Evolutionary conservation across 1,139 yeast genomes (phyloP), one percentile per base, ranked within the genome.

Genomic region (Spathaspora sp.): DNA sequence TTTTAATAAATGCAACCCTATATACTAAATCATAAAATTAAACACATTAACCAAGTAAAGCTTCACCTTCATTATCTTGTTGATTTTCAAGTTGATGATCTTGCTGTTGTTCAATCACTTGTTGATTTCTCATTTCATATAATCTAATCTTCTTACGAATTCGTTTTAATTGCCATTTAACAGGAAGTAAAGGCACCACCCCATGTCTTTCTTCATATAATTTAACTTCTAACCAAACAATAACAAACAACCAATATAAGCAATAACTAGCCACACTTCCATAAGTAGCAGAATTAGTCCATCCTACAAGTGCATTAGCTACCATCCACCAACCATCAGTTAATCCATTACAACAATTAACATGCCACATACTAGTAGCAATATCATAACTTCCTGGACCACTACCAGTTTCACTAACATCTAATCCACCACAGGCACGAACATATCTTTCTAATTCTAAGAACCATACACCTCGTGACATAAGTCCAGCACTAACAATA

Each of bases 371-470:
- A 13, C 86, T 77, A 51, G 79, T 81, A 27, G 80, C 59, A 47
- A 91, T 81, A 63, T 91, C 95, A 66, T 91, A 91, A 1, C 97
- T 87, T 7, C 98, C 98, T 1, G 98, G 96, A 0, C 98, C 98
- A 45, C 83, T 79, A 6, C 98, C 98, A 9, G 82, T 80, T 67
- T 91, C 98, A 42, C 93, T 79, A 54, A 89, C 91, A 62, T 91
- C 97, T 51, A 88, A 82, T 2, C 96, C 97, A 47, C 85, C 84
- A 63, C 93, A 79, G 52, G 67, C 65, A 52, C 81, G 74, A 39
- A 84, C 81, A 65, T 78, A 87, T 48, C 68, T 65, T 62, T 88
- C 88, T 47, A 85, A 70, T 64, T 91, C 96, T 51, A 90, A 78
- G 64, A 84, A 89, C 97, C 97, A 91, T 31, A 91, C 80, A 31